A percentile compares a stretch with the other conserved stretches of the same genome.
These are phyloP conservation scores for Nigrospora osmanthi DNA, from an alignment of 2,329 filamentous ascomycete genomes.

Conservation along the genomic window DNA sequence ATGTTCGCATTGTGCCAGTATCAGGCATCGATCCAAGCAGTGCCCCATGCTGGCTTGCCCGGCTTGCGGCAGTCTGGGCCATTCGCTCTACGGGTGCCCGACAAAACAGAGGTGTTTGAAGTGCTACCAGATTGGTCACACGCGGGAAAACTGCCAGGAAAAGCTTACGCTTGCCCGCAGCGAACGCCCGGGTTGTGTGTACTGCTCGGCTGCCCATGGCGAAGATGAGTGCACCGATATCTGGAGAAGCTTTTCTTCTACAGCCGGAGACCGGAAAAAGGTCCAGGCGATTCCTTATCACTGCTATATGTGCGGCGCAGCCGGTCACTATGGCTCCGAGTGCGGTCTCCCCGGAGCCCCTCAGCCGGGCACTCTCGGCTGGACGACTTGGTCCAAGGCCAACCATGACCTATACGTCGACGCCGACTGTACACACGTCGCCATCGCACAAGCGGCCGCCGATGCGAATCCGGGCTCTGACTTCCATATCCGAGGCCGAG, in stretches of 20 bases:
- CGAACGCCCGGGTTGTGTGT: constrained; percentile 50
- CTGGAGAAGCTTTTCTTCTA: constrained; percentile 49
- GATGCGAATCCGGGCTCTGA: constrained; percentile 1
- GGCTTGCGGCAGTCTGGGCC: constrained; percentile 36
- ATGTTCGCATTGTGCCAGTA: constrained; percentile 44
- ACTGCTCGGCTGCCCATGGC: constrained; percentile 52
- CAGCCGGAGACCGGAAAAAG: constrained; percentile 31
- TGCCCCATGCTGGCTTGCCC: constrained; percentile 41
- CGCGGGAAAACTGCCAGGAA: constrained; percentile 40
- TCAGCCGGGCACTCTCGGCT: constrained; percentile 12
- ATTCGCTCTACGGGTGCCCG: constrained; percentile 44
- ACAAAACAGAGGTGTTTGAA: constrained; percentile 42
- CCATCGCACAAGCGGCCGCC: constrained; percentile 22
- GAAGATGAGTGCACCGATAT: constrained; percentile 53
- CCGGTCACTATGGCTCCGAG: constrained; percentile 49
- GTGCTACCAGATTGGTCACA: constrained; percentile 58
- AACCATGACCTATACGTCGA: constrained; percentile 44
- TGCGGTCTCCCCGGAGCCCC: constrained; percentile 28
- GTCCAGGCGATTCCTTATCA: constrained; percentile 41
- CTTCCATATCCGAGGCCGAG: constrained; percentile 18
- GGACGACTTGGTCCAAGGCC: constrained; percentile 43
- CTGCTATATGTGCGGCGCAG: constrained; percentile 48
- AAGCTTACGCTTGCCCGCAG: constrained; percentile 43
- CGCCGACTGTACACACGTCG: constrained; percentile 26
- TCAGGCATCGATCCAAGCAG: constrained; percentile 33